phyloP scores from a whole-genome alignment of 2,329 filamentous ascomycete genomes.

The Microsporum ferrugineum region DNA sequence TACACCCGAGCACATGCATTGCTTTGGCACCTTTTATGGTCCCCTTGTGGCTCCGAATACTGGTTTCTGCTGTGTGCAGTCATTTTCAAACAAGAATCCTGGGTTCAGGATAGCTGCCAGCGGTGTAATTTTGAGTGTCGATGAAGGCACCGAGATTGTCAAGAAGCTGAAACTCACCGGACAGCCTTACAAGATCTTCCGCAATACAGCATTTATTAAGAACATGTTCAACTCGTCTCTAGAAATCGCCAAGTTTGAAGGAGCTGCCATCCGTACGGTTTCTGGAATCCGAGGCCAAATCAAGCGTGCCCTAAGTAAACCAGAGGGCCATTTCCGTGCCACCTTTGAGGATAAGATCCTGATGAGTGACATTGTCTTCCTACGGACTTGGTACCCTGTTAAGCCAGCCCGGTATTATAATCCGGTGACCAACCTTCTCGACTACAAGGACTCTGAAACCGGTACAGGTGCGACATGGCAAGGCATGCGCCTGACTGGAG shows the following conservation, averaged over 20 bases:
- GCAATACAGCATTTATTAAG: constrained; percentile 97
- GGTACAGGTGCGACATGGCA: constrained; percentile 50
- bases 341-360: constrained; percentile 98
- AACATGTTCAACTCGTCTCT: constrained; percentile 93
- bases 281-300: constrained; percentile 93
- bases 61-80: constrained; percentile 87
- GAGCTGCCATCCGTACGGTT: constrained; percentile 88
- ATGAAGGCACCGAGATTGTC: constrained; percentile 93
- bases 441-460: constrained; percentile 31
- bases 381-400: constrained; percentile 93
- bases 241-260: constrained; percentile 97
- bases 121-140: constrained; percentile 83
- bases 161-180: constrained; percentile 98
- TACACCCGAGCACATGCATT: constrained; percentile 98
- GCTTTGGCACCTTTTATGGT: constrained; percentile 90
- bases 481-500: constrained; percentile 85
- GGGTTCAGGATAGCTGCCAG: constrained; percentile 93
- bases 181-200: constrained; percentile 92
- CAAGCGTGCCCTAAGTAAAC: constrained; percentile 85
- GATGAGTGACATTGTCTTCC: constrained; percentile 90
- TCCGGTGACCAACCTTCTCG: constrained; percentile 82
- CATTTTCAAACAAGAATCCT: constrained; percentile 68
- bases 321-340: constrained; percentile 89
- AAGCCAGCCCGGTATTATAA: constrained; percentile 96
- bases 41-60: constrained; percentile 92